phyloP scores from a whole-genome alignment of 768 basidiomycete species.

The Myochromella boudieri region DNA sequence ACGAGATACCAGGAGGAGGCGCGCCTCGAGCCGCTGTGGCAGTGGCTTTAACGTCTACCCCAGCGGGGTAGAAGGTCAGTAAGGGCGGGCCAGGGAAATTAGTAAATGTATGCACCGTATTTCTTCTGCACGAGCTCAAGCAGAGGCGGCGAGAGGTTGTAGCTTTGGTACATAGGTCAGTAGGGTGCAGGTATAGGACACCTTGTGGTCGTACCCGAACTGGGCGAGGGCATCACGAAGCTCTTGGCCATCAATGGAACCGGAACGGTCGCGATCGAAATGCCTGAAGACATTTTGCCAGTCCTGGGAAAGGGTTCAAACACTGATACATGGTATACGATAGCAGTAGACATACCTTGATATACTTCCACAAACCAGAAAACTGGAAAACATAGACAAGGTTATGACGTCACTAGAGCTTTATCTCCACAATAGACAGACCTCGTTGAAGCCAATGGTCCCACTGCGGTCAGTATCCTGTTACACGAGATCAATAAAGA shows the following conservation, averaged over 20 bases:
- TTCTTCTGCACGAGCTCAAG: slow-evolving; percentile 71
- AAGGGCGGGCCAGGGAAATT: not conserved
- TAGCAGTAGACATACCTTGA: slow-evolving; percentile 46
- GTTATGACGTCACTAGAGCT: slow-evolving; percentile 14
- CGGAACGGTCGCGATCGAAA: slow-evolving; percentile 83
- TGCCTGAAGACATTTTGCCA: slow-evolving; percentile 85
- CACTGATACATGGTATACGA: not conserved
- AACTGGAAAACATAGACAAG: slow-evolving; percentile 43
- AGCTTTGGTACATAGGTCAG: slow-evolving; percentile 32
- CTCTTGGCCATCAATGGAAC: slow-evolving; percentile 72
- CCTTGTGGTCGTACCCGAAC: slow-evolving; percentile 54
- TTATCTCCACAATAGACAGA: slow-evolving; percentile 22
- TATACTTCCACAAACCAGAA: slow-evolving; percentile 77
- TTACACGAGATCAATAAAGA: not conserved
- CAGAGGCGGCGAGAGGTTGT: slow-evolving; percentile 66
- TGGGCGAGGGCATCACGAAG: slow-evolving; percentile 66
- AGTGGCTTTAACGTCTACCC: slow-evolving; percentile 61
- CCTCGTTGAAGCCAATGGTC: slow-evolving; percentile 79
- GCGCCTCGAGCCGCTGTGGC: slow-evolving; percentile 30
- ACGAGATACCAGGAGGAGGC: slow-evolving; percentile 62
- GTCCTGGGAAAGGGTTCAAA: slow-evolving; percentile 40
- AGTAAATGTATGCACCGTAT: slow-evolving; percentile 55
- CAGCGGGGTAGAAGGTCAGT: slow-evolving; percentile 31
- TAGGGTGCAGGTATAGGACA: too few relatives aligned
- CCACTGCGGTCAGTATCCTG: slow-evolving; percentile 74